Percentiles rank a stretch among this genome's conserved stretches.
These are phyloP conservation scores for Anthoceros angustus DNA, from an alignment of 225 moss, liverwort and hornwort species.

Conservation along the genomic window DNA sequence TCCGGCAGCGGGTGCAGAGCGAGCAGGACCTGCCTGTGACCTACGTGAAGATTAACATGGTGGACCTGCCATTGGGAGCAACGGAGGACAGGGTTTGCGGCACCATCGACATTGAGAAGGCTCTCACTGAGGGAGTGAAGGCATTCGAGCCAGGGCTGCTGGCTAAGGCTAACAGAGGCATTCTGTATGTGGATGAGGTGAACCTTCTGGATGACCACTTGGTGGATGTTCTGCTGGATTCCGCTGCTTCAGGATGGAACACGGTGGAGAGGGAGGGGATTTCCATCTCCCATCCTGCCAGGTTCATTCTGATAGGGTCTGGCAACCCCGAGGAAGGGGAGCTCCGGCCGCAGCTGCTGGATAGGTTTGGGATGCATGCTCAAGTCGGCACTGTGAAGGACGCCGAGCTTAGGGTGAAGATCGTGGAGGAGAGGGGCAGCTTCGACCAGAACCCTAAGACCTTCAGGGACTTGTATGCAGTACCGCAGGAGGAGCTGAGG, in stretches of 20 bases:
- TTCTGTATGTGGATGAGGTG: conserved; percentile 74
- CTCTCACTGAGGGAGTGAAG: conserved; percentile 80
- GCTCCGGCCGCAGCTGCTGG: conserved; percentile 56
- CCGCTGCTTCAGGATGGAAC: conserved; percentile 82
- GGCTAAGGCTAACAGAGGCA: conserved; percentile 68
- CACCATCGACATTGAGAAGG: conserved; percentile 85
- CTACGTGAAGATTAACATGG: conserved; percentile 69
- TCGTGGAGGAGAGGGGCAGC: conserved; percentile 62
- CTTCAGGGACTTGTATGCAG: conserved; percentile 32
- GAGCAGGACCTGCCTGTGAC: conserved; percentile 27
- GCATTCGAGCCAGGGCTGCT: conserved; percentile 67
- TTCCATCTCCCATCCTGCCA: conserved; percentile 61
- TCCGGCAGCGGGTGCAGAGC: conserved; percentile 28
- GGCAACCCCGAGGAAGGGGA: conserved; percentile 80
- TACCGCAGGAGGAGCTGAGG: conserved; percentile 29
- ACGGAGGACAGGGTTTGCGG: conserved; percentile 85
- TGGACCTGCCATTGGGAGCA: conserved; percentile 60
- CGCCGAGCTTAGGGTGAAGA: conserved; percentile 68
- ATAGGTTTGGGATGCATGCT: conserved; percentile 74
- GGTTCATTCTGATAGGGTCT: conserved; percentile 69
- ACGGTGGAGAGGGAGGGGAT: conserved; percentile 79
- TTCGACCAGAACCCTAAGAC: conserved; percentile 53
- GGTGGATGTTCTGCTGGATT: conserved; percentile 61
- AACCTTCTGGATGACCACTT: conserved; percentile 73
- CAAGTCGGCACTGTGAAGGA: conserved; percentile 82